Conservation (phyloP, 2,329 filamentous ascomycete genomes). For the Colletotrichum chrysophilum region DNA sequence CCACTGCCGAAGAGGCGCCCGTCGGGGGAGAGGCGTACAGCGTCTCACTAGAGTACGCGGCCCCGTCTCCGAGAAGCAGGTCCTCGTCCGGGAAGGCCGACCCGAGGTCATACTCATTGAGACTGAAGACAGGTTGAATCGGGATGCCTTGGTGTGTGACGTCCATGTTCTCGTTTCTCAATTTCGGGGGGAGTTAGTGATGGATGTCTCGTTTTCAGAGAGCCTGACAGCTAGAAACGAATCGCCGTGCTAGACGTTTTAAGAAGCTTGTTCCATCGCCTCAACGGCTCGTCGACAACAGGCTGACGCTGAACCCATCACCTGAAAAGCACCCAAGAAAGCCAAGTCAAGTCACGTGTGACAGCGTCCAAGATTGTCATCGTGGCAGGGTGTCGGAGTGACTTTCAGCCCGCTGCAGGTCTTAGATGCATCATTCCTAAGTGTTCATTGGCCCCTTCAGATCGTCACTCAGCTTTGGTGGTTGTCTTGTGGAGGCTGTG, state of each 20-base stretch:
- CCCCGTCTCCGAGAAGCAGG: slow-evolving; percentile 23
- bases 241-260: neutral
- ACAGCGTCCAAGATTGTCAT: neutral
- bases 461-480: neutral
- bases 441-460: neutral
- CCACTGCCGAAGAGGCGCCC: neutral
- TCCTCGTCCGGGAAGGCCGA: slow-evolving; percentile 38
- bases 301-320: neutral
- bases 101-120: slow-evolving; percentile 42
- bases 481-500: neutral
- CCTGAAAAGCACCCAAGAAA: neutral
- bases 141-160: slow-evolving; percentile 8
- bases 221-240: neutral
- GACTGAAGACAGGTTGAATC: slow-evolving; percentile 33
- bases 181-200: neutral
- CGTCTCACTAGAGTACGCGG: slow-evolving; percentile 25
- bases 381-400: slow-evolving; percentile 31
- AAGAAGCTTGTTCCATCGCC: neutral
- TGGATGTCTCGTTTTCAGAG: neutral
- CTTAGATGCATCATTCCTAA: neutral
- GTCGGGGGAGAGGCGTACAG: slow-evolving; percentile 30
- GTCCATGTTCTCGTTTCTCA: neutral
- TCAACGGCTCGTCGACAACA: neutral
- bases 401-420: slow-evolving; percentile 32
- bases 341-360: slow-evolving; percentile 2